Evolutionary conservation across 371 early-diverging fungal species (phyloP), one percentile per base, ranked within the genome.

Genomic region (Dinochytrium kinnereticum): DNA sequence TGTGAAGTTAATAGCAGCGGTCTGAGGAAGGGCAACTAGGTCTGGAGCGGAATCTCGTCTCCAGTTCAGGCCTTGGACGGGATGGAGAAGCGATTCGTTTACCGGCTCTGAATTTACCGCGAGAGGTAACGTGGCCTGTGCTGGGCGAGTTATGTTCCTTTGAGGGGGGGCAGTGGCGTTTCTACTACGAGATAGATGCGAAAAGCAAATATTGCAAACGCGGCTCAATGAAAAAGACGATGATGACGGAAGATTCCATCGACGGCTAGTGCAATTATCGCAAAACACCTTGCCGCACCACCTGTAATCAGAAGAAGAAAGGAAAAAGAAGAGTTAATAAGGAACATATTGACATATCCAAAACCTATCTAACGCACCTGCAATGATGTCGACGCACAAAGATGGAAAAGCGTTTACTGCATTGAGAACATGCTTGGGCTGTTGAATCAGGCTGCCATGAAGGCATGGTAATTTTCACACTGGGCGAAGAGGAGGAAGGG

Each of bases 201-300:
- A 40, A 39, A 17, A 51, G 70, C 71, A 70, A 37, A 61, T 37
- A 34, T 26, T 37, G 68, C 72, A 69, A 39, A 74, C 69, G 10
- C 78, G 70, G 19, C 68, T n/a, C 17, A 51, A 59, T 2, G 34
- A 34, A 3, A 39, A n/a, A 10, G 28, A 37, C 55, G 49, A 15
- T 68, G 49, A 31, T 15, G 17, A 49, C 67, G 26, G 59, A 31
- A 69, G 51, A 26, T 71, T 21, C 19, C 75, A 51, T 13, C 78
- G 69, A 36, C 49, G 51, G 10, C 64, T 33, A 15, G 77, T 74
- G 69, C 82, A 94, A 3, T 79, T 78, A 75, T 91, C 91, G 75
- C 95, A 95, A 28, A 92, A 90, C 59, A 94, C 87, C 7, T 88
- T 80, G 24, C 95, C 94, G 86, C 95, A 95, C 15, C 92, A 91